Conservation (phyloP, 169 alveolate genomes). For the Pseudocohnilembus persalinus region DNA sequence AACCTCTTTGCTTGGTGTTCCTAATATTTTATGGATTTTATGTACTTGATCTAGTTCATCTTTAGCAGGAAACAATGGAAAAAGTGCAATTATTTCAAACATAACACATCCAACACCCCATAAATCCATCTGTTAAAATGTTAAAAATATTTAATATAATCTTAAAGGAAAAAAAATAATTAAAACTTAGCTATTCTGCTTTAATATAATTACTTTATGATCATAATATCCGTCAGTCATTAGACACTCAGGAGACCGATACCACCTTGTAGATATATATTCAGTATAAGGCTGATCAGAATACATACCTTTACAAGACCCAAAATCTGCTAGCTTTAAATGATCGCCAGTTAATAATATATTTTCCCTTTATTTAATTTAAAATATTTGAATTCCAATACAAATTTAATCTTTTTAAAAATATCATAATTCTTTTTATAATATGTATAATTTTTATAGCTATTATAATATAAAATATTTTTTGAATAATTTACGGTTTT, state of each 20-base stretch:
- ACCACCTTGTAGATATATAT: constrained; percentile 93
- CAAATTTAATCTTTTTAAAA: too few relatives aligned
- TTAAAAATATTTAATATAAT: too few relatives aligned
- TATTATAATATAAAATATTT: too few relatives aligned
- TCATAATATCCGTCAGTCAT: constrained; percentile 92
- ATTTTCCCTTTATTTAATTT: constrained; percentile 69
- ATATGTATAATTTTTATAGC: too few relatives aligned
- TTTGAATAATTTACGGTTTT: constrained; percentile 59
- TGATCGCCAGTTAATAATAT: constrained; percentile 81
- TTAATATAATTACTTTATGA: constrained; percentile 50
- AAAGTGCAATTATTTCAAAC: constrained; percentile 87
- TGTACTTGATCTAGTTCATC: constrained; percentile 88
- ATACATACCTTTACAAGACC: constrained; percentile 88
- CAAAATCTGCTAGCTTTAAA: constrained; percentile 88
- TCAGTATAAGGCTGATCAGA: constrained; percentile 89
- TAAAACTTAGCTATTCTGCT: too few relatives aligned
- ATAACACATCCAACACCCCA: constrained; percentile 95
- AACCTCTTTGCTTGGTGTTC: constrained; percentile 84
- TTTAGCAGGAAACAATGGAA: constrained; percentile 92
- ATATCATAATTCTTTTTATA: too few relatives aligned
- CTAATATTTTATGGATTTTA: constrained; percentile 86
- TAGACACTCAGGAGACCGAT: constrained; percentile 93
- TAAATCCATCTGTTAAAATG: constrained; percentile 84
- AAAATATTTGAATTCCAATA: too few relatives aligned
- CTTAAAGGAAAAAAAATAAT: too few relatives aligned